Conservation (phyloP, 345 rosid species). For the Hibiscus trionum region DNA sequence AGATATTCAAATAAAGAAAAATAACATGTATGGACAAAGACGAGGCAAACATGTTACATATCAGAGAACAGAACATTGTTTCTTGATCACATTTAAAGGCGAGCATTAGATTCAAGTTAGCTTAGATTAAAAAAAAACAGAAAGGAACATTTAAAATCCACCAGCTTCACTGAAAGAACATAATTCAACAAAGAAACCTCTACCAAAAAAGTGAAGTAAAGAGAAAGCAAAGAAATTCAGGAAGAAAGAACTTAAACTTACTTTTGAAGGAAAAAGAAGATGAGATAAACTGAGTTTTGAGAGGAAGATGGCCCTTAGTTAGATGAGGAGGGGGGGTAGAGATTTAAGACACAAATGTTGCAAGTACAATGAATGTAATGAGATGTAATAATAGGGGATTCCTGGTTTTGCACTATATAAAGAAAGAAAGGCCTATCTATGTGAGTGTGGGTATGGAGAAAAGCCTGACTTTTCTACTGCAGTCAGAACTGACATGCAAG, state of each 20-base stretch:
- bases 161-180: conserved; percentile 3
- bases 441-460: not conserved
- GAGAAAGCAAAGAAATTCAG: not conserved
- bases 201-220: not conserved
- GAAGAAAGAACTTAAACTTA: conserved; percentile 1
- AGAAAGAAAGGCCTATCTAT: not conserved
- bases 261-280: conserved; percentile 12
- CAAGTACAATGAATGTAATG: not conserved
- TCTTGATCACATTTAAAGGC: not conserved
- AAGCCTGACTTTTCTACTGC: not conserved
- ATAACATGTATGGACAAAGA: not conserved
- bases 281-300: not conserved
- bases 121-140: not conserved
- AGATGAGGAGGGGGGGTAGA: not conserved
- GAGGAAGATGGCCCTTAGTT: not conserved
- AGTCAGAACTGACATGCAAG: not conserved
- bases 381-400: not conserved
- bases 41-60: not conserved
- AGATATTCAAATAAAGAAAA: not conserved
- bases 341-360: not conserved
- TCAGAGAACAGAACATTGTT: not conserved
- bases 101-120: not conserved
- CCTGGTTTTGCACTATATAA: not conserved
- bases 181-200: not conserved
- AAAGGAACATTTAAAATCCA: not conserved